Conservation (phyloP, 1,284 basidiomycete species). For the Ceratobasidium sp. region DNA sequence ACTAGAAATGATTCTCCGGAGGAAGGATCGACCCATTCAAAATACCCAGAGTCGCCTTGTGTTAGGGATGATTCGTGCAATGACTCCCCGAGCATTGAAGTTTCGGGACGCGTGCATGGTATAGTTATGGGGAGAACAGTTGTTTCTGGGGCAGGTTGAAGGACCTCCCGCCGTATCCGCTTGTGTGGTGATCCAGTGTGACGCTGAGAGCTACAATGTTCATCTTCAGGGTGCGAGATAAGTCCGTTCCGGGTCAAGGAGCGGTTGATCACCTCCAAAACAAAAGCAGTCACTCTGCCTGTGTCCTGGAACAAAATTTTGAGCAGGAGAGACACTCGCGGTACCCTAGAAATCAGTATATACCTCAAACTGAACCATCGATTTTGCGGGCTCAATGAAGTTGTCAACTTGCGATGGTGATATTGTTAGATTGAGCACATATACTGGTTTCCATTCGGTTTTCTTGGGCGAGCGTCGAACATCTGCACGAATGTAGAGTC, state of each 20-base stretch:
- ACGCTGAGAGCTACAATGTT: not conserved
- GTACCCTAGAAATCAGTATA: not conserved
- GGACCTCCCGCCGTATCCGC: not conserved
- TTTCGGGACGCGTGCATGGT: not conserved
- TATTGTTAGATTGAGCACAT: conserved; percentile 80
- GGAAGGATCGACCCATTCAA: conserved; percentile 72
- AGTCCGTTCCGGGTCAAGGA: conserved; percentile 80
- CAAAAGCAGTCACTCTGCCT: conserved; percentile 57
- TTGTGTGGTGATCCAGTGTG: conserved; percentile 8
- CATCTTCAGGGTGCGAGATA: conserved; percentile 49
- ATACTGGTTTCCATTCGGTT: conserved; percentile 80
- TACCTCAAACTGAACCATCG: conserved; percentile 76
- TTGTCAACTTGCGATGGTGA: conserved; percentile 79
- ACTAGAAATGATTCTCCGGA: conserved; percentile 61
- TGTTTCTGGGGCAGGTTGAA: not conserved
- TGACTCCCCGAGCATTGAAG: not conserved
- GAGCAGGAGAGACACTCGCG: not conserved
- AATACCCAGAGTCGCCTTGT: conserved; percentile 17
- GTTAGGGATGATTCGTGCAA: no score
- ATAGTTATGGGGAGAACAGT: not conserved
- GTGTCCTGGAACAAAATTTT: conserved; percentile 21
- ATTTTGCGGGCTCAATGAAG: conserved; percentile 81
- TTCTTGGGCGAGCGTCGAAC: conserved; percentile 79
- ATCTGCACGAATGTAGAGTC: conserved; percentile 57
- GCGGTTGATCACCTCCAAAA: conserved; percentile 70